These are phyloP conservation scores for Hemileccinum rubropunctum DNA, from an alignment of 768 basidiomycete genomes.

Conservation along the genomic window DNA sequence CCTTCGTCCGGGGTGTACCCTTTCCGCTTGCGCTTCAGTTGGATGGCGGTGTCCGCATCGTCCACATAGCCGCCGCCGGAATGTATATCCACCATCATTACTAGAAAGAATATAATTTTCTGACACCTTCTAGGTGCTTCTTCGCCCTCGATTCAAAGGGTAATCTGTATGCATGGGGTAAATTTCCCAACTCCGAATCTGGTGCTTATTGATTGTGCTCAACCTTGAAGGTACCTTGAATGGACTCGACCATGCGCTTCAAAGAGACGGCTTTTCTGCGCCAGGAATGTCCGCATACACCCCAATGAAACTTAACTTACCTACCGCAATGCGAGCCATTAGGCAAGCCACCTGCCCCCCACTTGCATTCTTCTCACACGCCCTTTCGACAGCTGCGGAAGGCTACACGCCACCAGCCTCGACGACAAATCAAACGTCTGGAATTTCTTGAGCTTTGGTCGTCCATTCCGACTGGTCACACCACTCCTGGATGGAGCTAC, in stretches of 20 bases:
- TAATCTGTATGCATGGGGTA: conserved; percentile 79
- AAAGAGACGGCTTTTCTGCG: conserved; percentile 55
- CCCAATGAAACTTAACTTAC: conserved; percentile 61
- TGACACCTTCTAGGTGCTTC: conserved; percentile 62
- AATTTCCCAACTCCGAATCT: conserved; percentile 1
- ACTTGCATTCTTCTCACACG: conserved; percentile 11
- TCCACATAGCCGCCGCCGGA: conserved; percentile 75
- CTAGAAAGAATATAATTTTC: conserved; percentile 1
- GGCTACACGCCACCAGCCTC: conserved; percentile 66
- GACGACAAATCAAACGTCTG: conserved; percentile 61
- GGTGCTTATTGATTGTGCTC: conserved; percentile 2
- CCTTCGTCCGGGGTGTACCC: conserved; percentile 44
- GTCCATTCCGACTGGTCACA: conserved; percentile 60
- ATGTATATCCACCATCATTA: conserved; percentile 49
- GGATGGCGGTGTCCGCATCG: conserved; percentile 54
- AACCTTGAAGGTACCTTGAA: conserved; percentile 61
- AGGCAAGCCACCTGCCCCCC: conserved; percentile 42
- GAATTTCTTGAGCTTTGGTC: conserved; percentile 77
- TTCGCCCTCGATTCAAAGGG: conserved; percentile 81
- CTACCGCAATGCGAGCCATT: conserved; percentile 56
- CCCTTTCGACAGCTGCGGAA: conserved; percentile 59
- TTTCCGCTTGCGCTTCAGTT: conserved; percentile 64
- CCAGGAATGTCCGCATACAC: conserved; percentile 45
- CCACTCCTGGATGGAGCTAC: conserved; percentile 40
- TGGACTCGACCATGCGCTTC: conserved; percentile 39